Base-by-base conservation (phyloP, 2,329 filamentous ascomycete species). In the Nemania sp. region DNA sequence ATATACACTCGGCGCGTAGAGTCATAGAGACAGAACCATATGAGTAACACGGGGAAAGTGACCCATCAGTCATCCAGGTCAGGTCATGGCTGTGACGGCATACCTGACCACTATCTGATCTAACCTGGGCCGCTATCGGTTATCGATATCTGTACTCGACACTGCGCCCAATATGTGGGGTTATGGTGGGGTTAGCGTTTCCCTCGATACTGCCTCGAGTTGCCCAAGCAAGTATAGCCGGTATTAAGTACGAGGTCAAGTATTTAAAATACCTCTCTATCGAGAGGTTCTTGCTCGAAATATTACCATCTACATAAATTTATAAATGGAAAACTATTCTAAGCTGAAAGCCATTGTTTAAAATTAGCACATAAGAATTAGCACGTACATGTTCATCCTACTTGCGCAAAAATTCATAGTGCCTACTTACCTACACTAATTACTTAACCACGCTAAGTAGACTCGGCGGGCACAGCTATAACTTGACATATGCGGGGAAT, bases 1-100 rank as follows among this genome's bases (percentile, higher is more conserved):
- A 32, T 32, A 54, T 32, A 22, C n/a, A n/a, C 26, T 54, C 27
- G 27, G 11, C 10, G 51, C 27, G 49, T 52, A 69, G 69, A 70
- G 69, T 71, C 69, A 71, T 65, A n/a, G 13, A 24, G 20, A n/a
- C n/a, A 43, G 26, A 11, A 20, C 18, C 49, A 13, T 51, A 51
- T 67, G 67, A 70, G 67, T 70, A 64, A 67, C 54, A 18, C 59
- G 64, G 67, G 43, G 55, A 65, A 45, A 11, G 35, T 49, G 41
- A 20, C 49, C n/a, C 47, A 55, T 56, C 54, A 22, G 49, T 52
- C 51, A 3, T 32, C 22, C 20, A 49, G 20, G 7, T 43, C 38
- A 49, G 45, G 6, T 57, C 38, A 59, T 60, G 55, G 60, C 63
- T 66, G 63, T 66, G 64, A 67, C 64, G 64, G 64, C 64, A 67